A percentile compares a stretch with the other conserved stretches of the same genome.
Conservation (phyloP, 2,329 filamentous ascomycete genomes). For the Cladosporium colombiae region DNA sequence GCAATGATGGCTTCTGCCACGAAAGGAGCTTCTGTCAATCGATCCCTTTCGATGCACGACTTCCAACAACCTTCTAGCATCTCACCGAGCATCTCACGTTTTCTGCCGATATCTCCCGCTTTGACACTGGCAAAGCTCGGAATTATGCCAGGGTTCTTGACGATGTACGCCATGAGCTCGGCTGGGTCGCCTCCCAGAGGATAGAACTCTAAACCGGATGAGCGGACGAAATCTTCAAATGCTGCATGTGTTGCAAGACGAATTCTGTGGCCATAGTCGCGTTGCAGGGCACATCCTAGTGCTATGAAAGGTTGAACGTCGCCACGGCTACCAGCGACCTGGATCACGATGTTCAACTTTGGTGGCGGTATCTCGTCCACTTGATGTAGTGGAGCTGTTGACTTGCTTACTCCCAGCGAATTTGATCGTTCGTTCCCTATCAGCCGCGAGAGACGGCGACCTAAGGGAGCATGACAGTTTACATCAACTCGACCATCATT, state of each 20-base stretch:
- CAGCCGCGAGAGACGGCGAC: conserved; percentile 12
- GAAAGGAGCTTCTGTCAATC: conserved; percentile 63
- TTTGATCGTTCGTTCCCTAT: background rate
- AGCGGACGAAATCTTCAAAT: conserved; percentile 68
- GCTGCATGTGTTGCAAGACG: conserved; percentile 71
- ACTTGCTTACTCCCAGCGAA: background rate
- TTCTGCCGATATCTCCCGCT: conserved; percentile 31
- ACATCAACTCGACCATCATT: conserved; percentile 9
- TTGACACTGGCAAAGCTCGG: conserved; percentile 30
- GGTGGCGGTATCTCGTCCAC: background rate
- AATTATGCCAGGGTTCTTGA: conserved; percentile 37
- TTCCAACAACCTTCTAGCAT: conserved; percentile 35
- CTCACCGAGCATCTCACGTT: conserved; percentile 27
- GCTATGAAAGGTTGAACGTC: conserved; percentile 79
- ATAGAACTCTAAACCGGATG: conserved; percentile 74
- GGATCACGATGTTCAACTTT: conserved; percentile 67
- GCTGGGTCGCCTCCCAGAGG: conserved; percentile 74
- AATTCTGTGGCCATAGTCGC: conserved; percentile 69
- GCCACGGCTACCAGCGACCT: conserved; percentile 72
- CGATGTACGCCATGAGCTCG: conserved; percentile 61
- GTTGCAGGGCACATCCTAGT: conserved; percentile 64
- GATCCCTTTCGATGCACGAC: conserved; percentile 30
- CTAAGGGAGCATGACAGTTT: conserved; percentile 4
- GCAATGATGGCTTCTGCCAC: conserved; percentile 79
- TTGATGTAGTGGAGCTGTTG: background rate